phyloP scores from a whole-genome alignment of 2,329 filamentous ascomycete genomes.

The Trichoderma sp. region DNA sequence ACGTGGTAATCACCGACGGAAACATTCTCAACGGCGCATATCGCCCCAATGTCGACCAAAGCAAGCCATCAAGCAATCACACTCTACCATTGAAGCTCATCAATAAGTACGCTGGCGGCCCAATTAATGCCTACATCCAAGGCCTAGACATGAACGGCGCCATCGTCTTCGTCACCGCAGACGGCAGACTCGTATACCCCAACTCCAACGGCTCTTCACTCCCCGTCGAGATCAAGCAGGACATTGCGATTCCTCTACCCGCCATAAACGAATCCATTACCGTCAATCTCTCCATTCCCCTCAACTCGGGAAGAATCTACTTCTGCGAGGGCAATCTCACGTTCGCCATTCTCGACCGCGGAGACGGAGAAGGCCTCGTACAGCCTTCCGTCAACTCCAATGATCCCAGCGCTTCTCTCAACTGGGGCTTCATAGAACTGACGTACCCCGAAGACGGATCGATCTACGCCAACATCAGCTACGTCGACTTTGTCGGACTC shows the following conservation, averaged over 20 bases:
- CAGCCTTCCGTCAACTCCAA: slow-evolving; percentile 45
- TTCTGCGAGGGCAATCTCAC: slow-evolving; percentile 42
- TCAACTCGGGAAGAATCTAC: slow-evolving; percentile 44
- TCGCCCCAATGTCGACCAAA: slow-evolving; percentile 16
- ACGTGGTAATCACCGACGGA: slow-evolving; percentile 37
- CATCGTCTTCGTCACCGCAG: slow-evolving; percentile 43
- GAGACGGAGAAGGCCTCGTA: slow-evolving; percentile 39
- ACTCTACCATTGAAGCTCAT: slow-evolving; percentile 36
- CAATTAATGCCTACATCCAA: slow-evolving; percentile 45
- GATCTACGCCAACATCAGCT: slow-evolving; percentile 49
- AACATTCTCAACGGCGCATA: slow-evolving; percentile 42
- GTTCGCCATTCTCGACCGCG: slow-evolving; percentile 41
- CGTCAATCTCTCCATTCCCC: slow-evolving; percentile 40
- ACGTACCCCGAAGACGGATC: slow-evolving; percentile 39
- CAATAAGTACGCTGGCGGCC: slow-evolving; percentile 42
- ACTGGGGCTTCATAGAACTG: slow-evolving; percentile 52
- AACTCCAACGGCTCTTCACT: slow-evolving; percentile 33
- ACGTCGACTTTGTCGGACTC: slow-evolving; percentile 51
- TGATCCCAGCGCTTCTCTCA: slow-evolving; percentile 43
- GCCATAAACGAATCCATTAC: slow-evolving; percentile 36
- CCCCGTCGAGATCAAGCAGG: slow-evolving; percentile 39
- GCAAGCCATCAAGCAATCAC: not conserved
- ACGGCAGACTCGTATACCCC: slow-evolving; percentile 44
- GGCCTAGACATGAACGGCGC: slow-evolving; percentile 40
- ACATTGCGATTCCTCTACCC: slow-evolving; percentile 44